These are phyloP conservation scores for Ogataea polymorpha DNA, from an alignment of 805 yeast genomes.

Conservation along the genomic window DNA sequence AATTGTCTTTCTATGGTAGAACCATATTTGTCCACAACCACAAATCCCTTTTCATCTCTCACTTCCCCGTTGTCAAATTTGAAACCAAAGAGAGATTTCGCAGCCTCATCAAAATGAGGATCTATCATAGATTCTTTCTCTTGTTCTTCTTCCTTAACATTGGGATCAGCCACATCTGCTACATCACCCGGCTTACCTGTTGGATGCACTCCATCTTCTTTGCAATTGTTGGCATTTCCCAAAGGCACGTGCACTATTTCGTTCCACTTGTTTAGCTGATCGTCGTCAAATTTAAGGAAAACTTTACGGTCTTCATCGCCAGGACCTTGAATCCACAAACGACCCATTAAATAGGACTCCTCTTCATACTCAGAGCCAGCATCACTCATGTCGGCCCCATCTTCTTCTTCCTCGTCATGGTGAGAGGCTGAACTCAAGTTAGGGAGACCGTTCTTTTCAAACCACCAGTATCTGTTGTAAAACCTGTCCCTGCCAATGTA, in stretches of 20 bases:
- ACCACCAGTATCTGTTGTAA: constrained; percentile 93
- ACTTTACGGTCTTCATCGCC: constrained; percentile 39
- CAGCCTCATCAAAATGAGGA: constrained; percentile 23
- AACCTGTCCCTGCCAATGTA: constrained; percentile 79
- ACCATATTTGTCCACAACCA: constrained; percentile 37
- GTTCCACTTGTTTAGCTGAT: constrained; percentile 37
- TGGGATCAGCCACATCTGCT: not conserved
- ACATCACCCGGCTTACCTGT: not conserved
- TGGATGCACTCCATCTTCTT: not conserved
- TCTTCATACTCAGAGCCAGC: constrained; percentile 48
- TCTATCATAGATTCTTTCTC: not conserved
- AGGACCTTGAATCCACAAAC: constrained; percentile 79
- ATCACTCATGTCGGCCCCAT: constrained; percentile 33
- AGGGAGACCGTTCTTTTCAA: constrained; percentile 82
- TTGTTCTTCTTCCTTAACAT: not conserved
- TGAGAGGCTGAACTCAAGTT: constrained; percentile 26
- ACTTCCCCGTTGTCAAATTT: constrained; percentile 27
- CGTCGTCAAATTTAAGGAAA: constrained; percentile 31
- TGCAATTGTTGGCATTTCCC: not conserved
- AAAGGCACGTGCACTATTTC: not conserved
- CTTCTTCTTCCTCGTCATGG: constrained; percentile 29
- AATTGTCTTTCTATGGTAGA: constrained; percentile 31
- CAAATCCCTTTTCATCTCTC: constrained; percentile 20
- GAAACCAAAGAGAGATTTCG: constrained; percentile 31
- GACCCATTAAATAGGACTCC: constrained; percentile 45